phyloP scores from a whole-genome alignment of 345 rosid species.

The Salix exigua region DNA sequence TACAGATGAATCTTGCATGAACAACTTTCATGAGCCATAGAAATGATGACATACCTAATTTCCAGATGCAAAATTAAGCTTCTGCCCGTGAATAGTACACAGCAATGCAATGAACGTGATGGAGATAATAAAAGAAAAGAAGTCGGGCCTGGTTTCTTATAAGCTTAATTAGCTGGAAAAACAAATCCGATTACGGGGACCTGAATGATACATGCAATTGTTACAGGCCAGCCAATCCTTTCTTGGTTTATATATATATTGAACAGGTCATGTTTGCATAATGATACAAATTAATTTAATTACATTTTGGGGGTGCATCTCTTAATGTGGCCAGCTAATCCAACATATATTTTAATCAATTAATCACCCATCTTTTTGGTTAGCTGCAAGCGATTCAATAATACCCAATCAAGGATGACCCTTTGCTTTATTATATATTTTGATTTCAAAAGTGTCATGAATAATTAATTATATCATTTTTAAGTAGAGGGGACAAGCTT shows the following conservation, averaged over 20 bases:
- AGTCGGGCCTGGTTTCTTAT: background rate
- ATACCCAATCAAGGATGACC: background rate
- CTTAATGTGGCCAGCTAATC: constrained; percentile 30
- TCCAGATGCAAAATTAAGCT: background rate
- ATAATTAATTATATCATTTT: background rate
- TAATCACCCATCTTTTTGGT: background rate
- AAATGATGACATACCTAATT: background rate
- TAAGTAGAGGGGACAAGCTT: background rate
- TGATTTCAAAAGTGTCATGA: background rate
- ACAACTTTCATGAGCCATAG: background rate
- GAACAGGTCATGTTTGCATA: constrained; percentile 10
- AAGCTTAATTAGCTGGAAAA: constrained; percentile 13
- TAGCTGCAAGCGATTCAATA: background rate
- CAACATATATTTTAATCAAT: background rate
- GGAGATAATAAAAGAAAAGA: background rate
- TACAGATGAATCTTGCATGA: constrained; percentile 7
- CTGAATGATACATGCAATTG: constrained; percentile 17
- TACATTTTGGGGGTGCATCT: background rate
- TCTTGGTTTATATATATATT: constrained; percentile 15
- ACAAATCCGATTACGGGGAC: constrained; percentile 8
- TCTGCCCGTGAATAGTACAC: background rate
- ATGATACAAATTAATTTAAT: background rate
- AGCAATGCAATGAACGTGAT: background rate
- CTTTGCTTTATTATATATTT: constrained; percentile 3
- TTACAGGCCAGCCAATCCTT: background rate